Evolutionary conservation across 257 asterid species (phyloP), one percentile per base, ranked within the genome.

Genomic region (Solanum peruvianum): DNA sequence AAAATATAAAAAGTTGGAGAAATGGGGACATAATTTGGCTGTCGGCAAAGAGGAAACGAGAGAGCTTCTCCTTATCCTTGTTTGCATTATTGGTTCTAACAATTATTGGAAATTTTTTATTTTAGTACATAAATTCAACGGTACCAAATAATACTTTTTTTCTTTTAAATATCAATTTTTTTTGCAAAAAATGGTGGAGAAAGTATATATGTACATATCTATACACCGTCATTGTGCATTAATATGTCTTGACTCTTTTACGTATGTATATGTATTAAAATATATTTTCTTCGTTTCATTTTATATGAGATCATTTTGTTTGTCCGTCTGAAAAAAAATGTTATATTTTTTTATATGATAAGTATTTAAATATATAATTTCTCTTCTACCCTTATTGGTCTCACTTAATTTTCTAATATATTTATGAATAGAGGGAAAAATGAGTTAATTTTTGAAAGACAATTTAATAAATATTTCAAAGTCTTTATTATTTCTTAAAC

Each of bases 11-110:
- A 87, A 27, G 52, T 39, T 4, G 37, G 44, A 16, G 16, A 49
- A 80, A 47, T 20, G 33, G 92, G 91, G 89, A 35, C 93, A 84
- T 35, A 62, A 88, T 86, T 87, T 71, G 82, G 89, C 88, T 93
- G 98, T 94, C 98, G 97, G 98, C 91, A 88, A 88, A 90, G 92
- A 83, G 97, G 98, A 91, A 94, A 88, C 98, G 91, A 49, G 60
- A 14, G 58, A 92, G 52, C 88, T 87, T 87, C 60, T 10, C 64
- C 75, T 27, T 27, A 27, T 47, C 67, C 3, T 27, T 27, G 10
- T 47, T 29, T 20, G 29, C 21, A 75, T 75, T 75, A 75, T 75
- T 75, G 82, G 5, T 11, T 11, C 82, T 23, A 11, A 41, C 67
- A 78, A 45, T 47, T 47, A 27, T 47, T 80, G 85, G 15, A 44